Evolutionary conservation across 768 basidiomycete genomes (phyloP), one percentile per base, ranked within the genome.

Genomic region (Candolleomyces aberdarensis): DNA sequence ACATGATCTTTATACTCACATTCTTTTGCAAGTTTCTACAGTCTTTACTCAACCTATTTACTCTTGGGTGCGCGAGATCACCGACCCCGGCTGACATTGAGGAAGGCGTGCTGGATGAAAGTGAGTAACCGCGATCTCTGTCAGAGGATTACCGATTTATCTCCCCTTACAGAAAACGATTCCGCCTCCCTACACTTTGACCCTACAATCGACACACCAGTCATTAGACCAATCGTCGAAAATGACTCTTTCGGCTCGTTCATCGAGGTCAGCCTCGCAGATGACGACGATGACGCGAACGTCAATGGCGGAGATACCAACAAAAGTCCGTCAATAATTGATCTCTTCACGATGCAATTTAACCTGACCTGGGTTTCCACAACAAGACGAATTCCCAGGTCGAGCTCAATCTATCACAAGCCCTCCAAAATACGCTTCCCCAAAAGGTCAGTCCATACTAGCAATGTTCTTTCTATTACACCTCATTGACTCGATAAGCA

Each of bases 191-290:
- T 40, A 2, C 3, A 15, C 15, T 46, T 26, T 26, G 29, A 57
- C 29, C 56, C 56, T 3, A 20, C 29, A 1, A 36, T 57, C n/a
- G 20, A 46, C 10, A n/a, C 19, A 11, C 36, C 53, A 10, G 40
- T 54, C 14, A 56, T 59, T n/a, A 17, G 32, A 2, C 40, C 52
- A 36, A 60, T 17, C 10, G 41, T 6, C 6, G 32, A 52, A 7
- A 36, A 1, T 10, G 36, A 26, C 20, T 20, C 44, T 14, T 13
- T 5, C 9, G 59, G 44, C 26, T 20, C 46, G 8, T 53, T 60
- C 14, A 22, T 60, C 17, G 59, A 60, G 39, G 48, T 60, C 51
- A 60, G 59, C 41, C 59, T 60, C 36, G 9, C 32, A 29, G 20
- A 52, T 13, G 58, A 51, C 5, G 48, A 19, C n/a, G 58, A 51